Evolutionary conservation across 1,284 basidiomycete species (phyloP).

Genomic region (Golubevia sp.): DNA sequence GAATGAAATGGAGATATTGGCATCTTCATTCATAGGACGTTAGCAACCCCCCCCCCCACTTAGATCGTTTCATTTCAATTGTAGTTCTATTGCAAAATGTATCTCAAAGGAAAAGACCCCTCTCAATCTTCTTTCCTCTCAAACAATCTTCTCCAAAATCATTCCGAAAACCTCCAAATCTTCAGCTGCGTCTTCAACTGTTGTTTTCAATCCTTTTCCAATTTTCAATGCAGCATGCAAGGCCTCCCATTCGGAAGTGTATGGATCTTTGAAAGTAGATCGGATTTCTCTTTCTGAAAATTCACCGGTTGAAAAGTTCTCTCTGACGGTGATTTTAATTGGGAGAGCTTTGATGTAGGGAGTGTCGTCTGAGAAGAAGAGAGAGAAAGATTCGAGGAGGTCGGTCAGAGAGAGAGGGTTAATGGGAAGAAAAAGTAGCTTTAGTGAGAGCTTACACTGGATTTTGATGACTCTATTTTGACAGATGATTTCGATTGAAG

Average conservation of each 20-base stretch:
- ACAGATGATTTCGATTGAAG: conserved; percentile 63
- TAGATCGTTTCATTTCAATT: too few species aligned
- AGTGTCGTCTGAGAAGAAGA: too few species aligned
- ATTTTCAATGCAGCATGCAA: conserved; percentile 54
- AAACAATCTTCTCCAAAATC: conserved; percentile 45
- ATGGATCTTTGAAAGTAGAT: conserved; percentile 63
- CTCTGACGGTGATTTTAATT: conserved; percentile 59
- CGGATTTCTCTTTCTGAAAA: conserved; percentile 40
- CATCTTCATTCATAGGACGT: too few species aligned
- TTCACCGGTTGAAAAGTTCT: conserved; percentile 49
- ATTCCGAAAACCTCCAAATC: conserved; percentile 61
- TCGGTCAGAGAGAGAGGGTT: not conserved
- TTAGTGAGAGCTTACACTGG: conserved; percentile 32
- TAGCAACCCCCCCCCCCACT: too few species aligned
- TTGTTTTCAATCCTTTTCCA: conserved; percentile 51
- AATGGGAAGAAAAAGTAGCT: not conserved
- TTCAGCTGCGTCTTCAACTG: conserved; percentile 54
- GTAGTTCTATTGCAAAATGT: too few species aligned
- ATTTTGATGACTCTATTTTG: conserved; percentile 62
- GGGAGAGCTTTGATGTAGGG: conserved; percentile 64
- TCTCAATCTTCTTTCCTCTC: too few species aligned
- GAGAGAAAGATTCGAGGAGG: too few species aligned
- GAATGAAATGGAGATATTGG: not conserved
- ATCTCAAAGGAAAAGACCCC: too few species aligned
- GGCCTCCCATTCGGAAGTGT: conserved; percentile 59